Percentiles rank a stretch among this genome's conserved stretches.
Evolutionary conservation across 305 asterid genomes (phyloP).

Genomic region (Rubia peregrina): DNA sequence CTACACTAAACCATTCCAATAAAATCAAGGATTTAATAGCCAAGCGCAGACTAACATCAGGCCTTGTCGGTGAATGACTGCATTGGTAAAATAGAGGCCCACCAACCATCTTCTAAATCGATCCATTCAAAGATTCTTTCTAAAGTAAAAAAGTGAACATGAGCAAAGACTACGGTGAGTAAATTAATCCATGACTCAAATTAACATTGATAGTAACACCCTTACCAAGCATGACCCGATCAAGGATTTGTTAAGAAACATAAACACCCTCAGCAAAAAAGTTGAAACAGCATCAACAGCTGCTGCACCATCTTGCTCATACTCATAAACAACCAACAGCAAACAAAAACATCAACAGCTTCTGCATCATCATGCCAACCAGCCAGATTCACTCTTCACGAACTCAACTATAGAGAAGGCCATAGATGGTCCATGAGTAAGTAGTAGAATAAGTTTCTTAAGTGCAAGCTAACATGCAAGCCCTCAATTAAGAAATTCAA

Average conservation of each 20-base stretch:
- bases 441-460: conserved; percentile 4
- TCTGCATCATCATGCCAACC: conserved; percentile 44
- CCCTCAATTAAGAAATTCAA: background rate
- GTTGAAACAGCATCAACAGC: conserved; percentile 11
- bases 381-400: conserved; percentile 60
- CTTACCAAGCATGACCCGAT: conserved; percentile 45
- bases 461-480: conserved; percentile 16
- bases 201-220: conserved; percentile 20
- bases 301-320: conserved; percentile 11
- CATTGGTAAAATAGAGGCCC: conserved; percentile 24
- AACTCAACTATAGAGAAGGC: conserved; percentile 65
- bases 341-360: conserved; percentile 33
- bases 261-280: conserved; percentile 15
- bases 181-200: conserved; percentile 21
- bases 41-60: conserved; percentile 13
- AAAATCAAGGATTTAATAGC: background rate
- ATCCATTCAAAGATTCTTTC: conserved; percentile 23
- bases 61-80: conserved; percentile 21
- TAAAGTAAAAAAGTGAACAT: conserved; percentile 22
- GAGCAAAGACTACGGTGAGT: conserved; percentile 18
- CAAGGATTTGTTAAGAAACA: conserved; percentile 26
- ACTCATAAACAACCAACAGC: conserved; percentile 26
- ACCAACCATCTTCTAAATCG: conserved; percentile 29
- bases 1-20: background rate
- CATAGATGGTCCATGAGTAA: conserved; percentile 41